Percentiles rank a stretch among this genome's conserved stretches.
These are phyloP conservation scores for Auxenochlorella pyrenoidosa DNA, from an alignment of 139 green algal species.

Conservation along the genomic window DNA sequence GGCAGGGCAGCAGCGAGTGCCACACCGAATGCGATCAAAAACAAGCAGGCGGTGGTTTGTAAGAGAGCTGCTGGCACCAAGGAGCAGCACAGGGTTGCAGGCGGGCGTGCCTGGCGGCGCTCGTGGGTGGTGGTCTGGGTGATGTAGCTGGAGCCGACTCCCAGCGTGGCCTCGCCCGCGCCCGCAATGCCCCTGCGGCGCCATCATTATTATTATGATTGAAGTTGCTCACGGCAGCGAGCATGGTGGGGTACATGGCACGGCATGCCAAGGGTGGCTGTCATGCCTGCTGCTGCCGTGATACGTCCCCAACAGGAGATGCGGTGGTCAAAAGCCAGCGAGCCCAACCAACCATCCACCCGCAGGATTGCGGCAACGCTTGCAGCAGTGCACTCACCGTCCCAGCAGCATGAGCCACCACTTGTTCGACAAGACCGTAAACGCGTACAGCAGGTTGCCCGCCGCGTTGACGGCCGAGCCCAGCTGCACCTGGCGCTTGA, in stretches of 20 bases:
- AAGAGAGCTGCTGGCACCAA: too few relatives aligned
- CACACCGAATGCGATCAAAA: not conserved
- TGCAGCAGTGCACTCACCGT: not conserved
- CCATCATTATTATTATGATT: too few relatives aligned
- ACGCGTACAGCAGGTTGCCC: slow-evolving; percentile 52
- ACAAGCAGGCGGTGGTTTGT: too few relatives aligned
- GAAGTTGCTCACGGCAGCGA: too few relatives aligned
- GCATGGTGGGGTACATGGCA: not conserved
- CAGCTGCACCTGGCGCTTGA: slow-evolving; percentile 17
- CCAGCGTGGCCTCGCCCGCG: slow-evolving; percentile 34
- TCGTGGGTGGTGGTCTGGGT: slow-evolving; percentile 34
- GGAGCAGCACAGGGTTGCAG: too few relatives aligned
- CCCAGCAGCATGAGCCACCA: slow-evolving; percentile 52
- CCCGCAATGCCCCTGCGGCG: slow-evolving; percentile 29
- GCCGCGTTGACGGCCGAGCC: slow-evolving; percentile 29
- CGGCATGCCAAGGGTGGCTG: not conserved
- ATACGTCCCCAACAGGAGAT: too few relatives aligned
- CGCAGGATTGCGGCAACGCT: too few relatives aligned
- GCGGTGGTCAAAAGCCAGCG: too few relatives aligned
- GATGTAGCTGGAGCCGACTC: slow-evolving; percentile 43
- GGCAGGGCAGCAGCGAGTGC: not conserved
- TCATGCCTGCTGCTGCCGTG: not conserved
- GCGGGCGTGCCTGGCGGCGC: slow-evolving; percentile 19
- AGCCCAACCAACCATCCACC: too few relatives aligned
- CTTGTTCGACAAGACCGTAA: slow-evolving; percentile 19